Conservation (phyloP, 306 rosid genomes). For the Citrullus colocynthis region DNA sequence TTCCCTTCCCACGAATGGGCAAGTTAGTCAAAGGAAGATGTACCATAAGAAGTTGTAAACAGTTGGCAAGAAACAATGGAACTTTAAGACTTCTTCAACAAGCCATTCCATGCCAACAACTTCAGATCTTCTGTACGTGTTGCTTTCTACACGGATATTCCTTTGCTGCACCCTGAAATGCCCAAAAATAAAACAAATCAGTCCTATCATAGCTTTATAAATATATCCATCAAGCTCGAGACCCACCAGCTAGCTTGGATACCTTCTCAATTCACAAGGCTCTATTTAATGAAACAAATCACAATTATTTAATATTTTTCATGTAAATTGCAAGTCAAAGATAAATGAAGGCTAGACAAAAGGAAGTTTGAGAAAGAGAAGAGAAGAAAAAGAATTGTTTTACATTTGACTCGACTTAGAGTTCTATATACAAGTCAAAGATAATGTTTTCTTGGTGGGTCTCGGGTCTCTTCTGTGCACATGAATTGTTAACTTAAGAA, state of each 20-base stretch:
- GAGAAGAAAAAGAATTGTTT: not conserved
- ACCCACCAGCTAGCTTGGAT: not conserved
- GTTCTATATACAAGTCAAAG: not conserved
- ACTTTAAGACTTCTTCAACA: constrained; percentile 74
- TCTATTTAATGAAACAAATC: not conserved
- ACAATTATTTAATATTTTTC: not conserved
- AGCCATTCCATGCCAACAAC: constrained; percentile 99
- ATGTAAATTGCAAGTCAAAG: not conserved
- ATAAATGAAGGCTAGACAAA: not conserved
- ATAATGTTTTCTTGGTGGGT: not conserved
- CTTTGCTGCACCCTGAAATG: constrained; percentile 46
- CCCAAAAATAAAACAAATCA: constrained; percentile 15
- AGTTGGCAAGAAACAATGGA: constrained; percentile 75
- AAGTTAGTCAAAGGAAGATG: not conserved
- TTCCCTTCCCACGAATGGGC: not conserved
- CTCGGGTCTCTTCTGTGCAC: not conserved
- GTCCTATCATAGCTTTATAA: not conserved
- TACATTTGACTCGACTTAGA: not conserved
- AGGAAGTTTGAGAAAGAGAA: not conserved
- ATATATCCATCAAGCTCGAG: not conserved
- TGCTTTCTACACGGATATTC: constrained; percentile 33
- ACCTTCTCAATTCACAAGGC: not conserved
- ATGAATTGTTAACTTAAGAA: not conserved
- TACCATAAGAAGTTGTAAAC: constrained; percentile 80
- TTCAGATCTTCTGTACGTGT: constrained; percentile 57